Conservation (phyloP, 805 yeast species). For the Ascoidea asiatica region DNA sequence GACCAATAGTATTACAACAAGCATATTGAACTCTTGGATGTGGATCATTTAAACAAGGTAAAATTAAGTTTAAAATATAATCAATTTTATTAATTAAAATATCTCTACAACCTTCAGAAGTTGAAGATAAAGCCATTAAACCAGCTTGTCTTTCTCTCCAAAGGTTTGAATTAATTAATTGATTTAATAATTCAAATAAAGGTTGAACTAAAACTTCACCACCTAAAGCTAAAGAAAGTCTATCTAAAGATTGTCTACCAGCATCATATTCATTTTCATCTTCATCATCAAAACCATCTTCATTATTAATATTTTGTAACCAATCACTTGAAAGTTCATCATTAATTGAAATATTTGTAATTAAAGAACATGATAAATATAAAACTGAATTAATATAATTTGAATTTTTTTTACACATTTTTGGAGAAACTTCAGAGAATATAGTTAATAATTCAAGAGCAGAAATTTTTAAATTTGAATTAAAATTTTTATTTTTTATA, state of each 20-base stretch:
- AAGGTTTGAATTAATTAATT: conserved; percentile 56
- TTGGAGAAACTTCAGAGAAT: conserved; percentile 86
- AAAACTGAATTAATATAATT: conserved; percentile 63
- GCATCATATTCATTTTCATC: conserved; percentile 80
- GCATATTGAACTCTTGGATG: conserved; percentile 96
- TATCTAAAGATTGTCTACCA: conserved; percentile 89
- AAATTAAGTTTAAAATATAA: conserved; percentile 66
- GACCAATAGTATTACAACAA: conserved; percentile 93
- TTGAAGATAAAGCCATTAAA: conserved; percentile 89
- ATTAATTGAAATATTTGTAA: conserved; percentile 85
- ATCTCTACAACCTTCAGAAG: conserved; percentile 95
- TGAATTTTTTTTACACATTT: conserved; percentile 79
- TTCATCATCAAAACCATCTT: conserved; percentile 71
- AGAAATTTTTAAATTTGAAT: conserved; percentile 65
- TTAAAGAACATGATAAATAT: conserved; percentile 59
- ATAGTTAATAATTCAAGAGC: conserved; percentile 84
- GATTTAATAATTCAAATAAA: conserved; percentile 74
- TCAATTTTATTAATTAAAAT: conserved; percentile 73
- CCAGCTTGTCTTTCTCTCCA: conserved; percentile 98
- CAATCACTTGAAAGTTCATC: conserved; percentile 85
- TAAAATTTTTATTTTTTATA: conserved; percentile 69
- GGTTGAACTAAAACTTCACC: conserved; percentile 81
- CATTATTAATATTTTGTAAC: conserved; percentile 67
- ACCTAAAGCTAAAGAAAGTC: conserved; percentile 72
- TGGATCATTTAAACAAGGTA: conserved; percentile 73